Conservation (phyloP, 495 filamentous ascomycete genomes). For the Penicillium robsamsonii region DNA sequence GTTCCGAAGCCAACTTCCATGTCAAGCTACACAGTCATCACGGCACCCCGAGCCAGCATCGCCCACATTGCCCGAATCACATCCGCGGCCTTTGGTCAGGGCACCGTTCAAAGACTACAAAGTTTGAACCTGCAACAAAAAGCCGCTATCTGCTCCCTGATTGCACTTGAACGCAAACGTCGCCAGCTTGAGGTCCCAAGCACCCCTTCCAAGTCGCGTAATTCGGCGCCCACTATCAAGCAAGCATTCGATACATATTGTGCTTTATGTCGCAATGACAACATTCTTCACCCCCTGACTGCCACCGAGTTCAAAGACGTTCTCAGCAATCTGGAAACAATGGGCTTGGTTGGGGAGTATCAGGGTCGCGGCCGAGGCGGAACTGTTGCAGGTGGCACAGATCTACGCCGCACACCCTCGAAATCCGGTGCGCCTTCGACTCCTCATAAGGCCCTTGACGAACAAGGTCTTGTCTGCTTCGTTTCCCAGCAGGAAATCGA, state of each 20-base stretch:
- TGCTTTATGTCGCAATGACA: conserved; percentile 74
- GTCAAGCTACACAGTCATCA: conserved; percentile 59
- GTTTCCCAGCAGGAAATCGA: conserved; percentile 76
- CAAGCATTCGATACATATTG: conserved; percentile 76
- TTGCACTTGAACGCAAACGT: conserved; percentile 69
- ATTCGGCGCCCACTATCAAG: conserved; percentile 68
- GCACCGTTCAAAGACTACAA: conserved; percentile 75
- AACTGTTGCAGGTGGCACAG: conserved; percentile 48
- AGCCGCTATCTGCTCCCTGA: conserved; percentile 82
- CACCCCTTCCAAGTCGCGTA: conserved; percentile 58
- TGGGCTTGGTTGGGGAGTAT: conserved; percentile 71
- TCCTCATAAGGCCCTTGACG: conserved; percentile 54
- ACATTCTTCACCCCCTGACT: conserved; percentile 80
- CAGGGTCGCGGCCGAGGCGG: conserved; percentile 71
- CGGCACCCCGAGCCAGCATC: conserved; percentile 86
- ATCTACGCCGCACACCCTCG: conserved; percentile 54
- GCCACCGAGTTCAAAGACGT: conserved; percentile 92
- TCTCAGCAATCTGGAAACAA: conserved; percentile 79
- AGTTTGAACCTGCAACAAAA: conserved; percentile 94
- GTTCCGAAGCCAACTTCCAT: conserved; percentile 40
- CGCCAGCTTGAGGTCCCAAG: conserved; percentile 39
- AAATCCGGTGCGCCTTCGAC: conserved; percentile 50
- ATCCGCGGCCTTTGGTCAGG: conserved; percentile 80
- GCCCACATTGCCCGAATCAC: conserved; percentile 88
- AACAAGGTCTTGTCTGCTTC: conserved; percentile 70